Evolutionary conservation across 768 basidiomycete genomes (phyloP), one percentile per base, ranked within the genome.

Genomic region (Rhizopogon vesiculosus): DNA sequence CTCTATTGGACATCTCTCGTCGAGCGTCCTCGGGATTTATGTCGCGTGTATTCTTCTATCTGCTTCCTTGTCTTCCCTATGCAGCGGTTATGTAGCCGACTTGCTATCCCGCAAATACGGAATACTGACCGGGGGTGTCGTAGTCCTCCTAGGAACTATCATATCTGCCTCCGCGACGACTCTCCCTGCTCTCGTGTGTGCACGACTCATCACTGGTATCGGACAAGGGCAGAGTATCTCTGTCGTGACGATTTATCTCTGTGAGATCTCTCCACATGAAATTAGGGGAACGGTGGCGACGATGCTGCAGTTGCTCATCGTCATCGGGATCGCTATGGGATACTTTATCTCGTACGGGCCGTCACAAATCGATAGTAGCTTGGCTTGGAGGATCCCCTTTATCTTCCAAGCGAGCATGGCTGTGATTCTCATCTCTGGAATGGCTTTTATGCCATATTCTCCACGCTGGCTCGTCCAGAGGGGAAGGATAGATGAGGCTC

Each of bases 221-320:
- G 77, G 76, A n/a, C 73, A 79, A 59, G 78, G 78, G 13, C 63
- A 79, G 12, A 76, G 76, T 59, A 66, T 77, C 42, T 74, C 74
- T 1, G 70, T 75, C 7, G 68, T 73, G 51, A 76, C 74, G 1
- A 70, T 72, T 33, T 75, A 74, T 51, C 63, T 69, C 1, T 69
- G 71, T 53, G 77, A 79, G 59, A 74, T 77, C 19, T 70, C 77
- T n/a, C 76, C 77, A 2, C 62, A 70, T 8, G 62, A 67, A 38
- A 68, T 76, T 12, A 72, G 78, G 31, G 76, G 78, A 1, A 69
- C 72, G 7, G 68, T 76, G 13, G 71, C 75, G 19, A 69, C 72
- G 10, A 66, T 71, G 42, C 56, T 76, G 3, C 80, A 80, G 62
- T 66, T 79, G 3, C 66, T 76, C 48, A 74, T 75, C 53, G 75